phyloP scores from a whole-genome alignment of 2,329 filamentous ascomycete species.

The Pyrenochaeta sp. region DNA sequence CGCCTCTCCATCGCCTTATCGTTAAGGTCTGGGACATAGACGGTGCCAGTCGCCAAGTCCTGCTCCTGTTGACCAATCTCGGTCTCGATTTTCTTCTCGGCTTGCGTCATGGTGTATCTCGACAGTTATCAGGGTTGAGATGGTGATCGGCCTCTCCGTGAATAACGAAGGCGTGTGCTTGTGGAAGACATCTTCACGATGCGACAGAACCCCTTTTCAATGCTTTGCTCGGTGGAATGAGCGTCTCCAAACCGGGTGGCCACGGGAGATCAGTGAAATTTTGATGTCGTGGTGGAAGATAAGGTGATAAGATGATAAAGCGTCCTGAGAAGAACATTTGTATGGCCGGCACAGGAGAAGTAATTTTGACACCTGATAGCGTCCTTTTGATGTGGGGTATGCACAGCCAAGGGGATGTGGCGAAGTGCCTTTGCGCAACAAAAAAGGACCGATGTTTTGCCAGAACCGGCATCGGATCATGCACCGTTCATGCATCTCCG shows the following conservation, averaged over 20 bases:
- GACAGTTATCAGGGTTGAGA: not conserved
- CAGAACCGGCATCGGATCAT: no score
- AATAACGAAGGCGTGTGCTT: not conserved
- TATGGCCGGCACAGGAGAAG: not conserved
- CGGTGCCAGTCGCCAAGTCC: constrained; percentile 11
- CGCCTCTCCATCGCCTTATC: constrained; percentile 29
- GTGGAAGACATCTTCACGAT: not conserved
- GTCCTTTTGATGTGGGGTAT: constrained; percentile 21
- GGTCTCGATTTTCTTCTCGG: constrained; percentile 9
- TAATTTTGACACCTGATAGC: constrained; percentile 17
- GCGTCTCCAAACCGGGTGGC: not conserved
- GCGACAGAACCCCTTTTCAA: not conserved
- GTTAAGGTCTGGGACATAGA: constrained; percentile 22
- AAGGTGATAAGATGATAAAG: constrained; percentile 22
- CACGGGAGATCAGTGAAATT: not conserved
- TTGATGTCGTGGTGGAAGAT: constrained; percentile 5
- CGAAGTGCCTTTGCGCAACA: no score
- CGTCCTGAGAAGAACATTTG: not conserved
- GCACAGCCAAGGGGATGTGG: no score
- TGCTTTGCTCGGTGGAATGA: not conserved
- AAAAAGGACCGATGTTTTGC: no score
- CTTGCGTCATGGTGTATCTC: constrained; percentile 7
- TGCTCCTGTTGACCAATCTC: constrained; percentile 15
- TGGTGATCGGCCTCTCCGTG: not conserved
- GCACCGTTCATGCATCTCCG: no score